Percentiles rank a stretch among this genome's conserved stretches.
These are phyloP conservation scores for Hypoxylon fragiforme DNA, from an alignment of 495 filamentous ascomycete genomes.

Conservation along the genomic window DNA sequence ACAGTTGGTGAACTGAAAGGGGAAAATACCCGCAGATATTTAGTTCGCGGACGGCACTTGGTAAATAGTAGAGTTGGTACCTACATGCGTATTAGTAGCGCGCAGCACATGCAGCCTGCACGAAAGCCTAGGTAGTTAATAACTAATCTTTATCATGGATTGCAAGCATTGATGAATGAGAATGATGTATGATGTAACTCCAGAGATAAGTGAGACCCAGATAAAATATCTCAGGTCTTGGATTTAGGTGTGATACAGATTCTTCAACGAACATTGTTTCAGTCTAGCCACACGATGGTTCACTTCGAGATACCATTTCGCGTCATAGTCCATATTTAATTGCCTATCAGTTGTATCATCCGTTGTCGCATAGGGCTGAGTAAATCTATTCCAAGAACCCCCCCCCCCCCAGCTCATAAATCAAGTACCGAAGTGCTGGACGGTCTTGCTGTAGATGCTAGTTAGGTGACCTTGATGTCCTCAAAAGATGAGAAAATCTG, in stretches of 20 bases:
- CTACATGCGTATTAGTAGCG: not conserved
- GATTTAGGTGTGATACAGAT: not conserved
- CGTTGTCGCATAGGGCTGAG: constrained; percentile 16
- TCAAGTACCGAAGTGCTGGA: not conserved
- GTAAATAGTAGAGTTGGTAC: too few species aligned
- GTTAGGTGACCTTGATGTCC: too few species aligned
- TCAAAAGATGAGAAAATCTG: too few species aligned
- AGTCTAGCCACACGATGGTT: not conserved
- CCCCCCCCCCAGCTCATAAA: not conserved
- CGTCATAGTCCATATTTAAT: constrained; percentile 13
- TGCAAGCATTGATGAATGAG: not conserved
- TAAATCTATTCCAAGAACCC: constrained; percentile 2
- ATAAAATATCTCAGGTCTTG: too few species aligned
- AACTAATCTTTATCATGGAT: not conserved
- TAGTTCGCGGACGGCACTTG: not conserved
- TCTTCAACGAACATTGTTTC: constrained; percentile 15
- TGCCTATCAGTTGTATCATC: constrained; percentile 21
- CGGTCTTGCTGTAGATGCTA: not conserved
- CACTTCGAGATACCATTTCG: not conserved
- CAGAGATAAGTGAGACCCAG: too few species aligned
- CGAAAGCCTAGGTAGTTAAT: too few species aligned
- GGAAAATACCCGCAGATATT: not conserved
- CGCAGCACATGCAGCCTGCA: too few species aligned
- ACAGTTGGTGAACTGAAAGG: not conserved
- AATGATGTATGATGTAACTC: not conserved